phyloP scores from a whole-genome alignment of 768 basidiomycete species.

The Tylopilus cervinicoccineus region DNA sequence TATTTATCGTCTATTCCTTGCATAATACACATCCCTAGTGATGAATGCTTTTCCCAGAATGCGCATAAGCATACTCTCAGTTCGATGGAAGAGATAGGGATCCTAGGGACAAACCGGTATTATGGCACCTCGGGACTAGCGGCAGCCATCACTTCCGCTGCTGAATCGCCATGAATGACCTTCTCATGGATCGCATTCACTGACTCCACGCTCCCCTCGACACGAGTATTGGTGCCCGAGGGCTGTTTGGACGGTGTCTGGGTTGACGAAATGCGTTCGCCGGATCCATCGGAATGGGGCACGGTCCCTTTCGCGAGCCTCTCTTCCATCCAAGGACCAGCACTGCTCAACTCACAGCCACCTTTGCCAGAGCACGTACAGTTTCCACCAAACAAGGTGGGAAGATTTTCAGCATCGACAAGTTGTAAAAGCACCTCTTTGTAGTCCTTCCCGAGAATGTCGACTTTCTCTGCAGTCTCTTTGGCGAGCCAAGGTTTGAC shows the following conservation, averaged over 20 bases:
- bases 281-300: neutral
- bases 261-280: constrained; percentile 1
- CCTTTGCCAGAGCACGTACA: constrained; percentile 56
- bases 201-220: neutral
- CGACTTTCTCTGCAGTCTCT: constrained; percentile 66
- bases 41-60: neutral
- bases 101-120: neutral
- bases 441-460: constrained; percentile 63
- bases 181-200: constrained; percentile 9
- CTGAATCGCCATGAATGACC: neutral
- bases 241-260: constrained; percentile 1
- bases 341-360: constrained; percentile 59
- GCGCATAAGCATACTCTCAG: too few species aligned
- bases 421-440: constrained; percentile 50
- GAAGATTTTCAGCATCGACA: constrained; percentile 62
- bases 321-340: constrained; percentile 70
- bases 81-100: too few species aligned
- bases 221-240: constrained; percentile 1
- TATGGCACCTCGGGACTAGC: neutral
- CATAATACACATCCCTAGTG: constrained; percentile 2
- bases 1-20: constrained; percentile 3
- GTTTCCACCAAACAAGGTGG: constrained; percentile 55
- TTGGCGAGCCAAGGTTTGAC: constrained; percentile 72
- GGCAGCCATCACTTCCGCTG: neutral
- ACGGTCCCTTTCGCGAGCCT: constrained; percentile 28